phyloP scores from a whole-genome alignment of 768 basidiomycete genomes.

The Tephrocybe rancida region DNA sequence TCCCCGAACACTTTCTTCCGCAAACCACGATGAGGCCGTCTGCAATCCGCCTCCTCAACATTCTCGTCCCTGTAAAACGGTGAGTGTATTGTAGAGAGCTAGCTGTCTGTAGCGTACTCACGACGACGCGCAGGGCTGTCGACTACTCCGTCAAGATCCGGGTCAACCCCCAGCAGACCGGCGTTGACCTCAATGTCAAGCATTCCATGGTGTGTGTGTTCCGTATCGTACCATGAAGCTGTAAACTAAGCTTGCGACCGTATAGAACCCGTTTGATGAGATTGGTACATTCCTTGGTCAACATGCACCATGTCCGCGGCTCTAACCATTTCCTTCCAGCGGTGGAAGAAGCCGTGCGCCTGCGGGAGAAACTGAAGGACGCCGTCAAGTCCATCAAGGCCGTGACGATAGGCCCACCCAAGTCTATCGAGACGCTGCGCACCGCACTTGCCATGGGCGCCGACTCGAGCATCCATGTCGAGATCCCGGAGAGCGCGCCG shows the following conservation, averaged over 20 bases:
- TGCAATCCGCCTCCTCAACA: conserved; percentile 71
- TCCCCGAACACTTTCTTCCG: conserved; percentile 13
- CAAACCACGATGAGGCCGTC: conserved; percentile 70
- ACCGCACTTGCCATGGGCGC: conserved; percentile 99
- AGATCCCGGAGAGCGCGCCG: conserved; percentile 71
- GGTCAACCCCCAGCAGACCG: conserved; percentile 92
- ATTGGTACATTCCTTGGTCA: conserved; percentile 64
- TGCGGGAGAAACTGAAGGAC: conserved; percentile 84
- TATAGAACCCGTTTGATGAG: conserved; percentile 97
- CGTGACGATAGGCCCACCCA: conserved; percentile 92
- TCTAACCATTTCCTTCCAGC: conserved; percentile 45
- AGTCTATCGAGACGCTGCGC: conserved; percentile 86
- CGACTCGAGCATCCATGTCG: conserved; percentile 90
- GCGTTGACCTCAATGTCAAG: conserved; percentile 96
- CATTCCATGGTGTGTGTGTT: conserved; percentile 93
- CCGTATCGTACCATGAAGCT: background rate
- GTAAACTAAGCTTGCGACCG: background rate
- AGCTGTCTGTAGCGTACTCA: background rate
- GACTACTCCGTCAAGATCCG: conserved; percentile 99
- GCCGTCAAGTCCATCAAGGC: conserved; percentile 86
- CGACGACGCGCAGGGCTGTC: conserved; percentile 60
- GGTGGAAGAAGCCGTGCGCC: conserved; percentile 94
- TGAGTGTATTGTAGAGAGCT: conserved; percentile 28
- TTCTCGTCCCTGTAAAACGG: conserved; percentile 95
- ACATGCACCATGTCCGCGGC: background rate